Evolutionary conservation across 441 rosid genomes (phyloP).

Genomic region (Pelargonium australe): DNA sequence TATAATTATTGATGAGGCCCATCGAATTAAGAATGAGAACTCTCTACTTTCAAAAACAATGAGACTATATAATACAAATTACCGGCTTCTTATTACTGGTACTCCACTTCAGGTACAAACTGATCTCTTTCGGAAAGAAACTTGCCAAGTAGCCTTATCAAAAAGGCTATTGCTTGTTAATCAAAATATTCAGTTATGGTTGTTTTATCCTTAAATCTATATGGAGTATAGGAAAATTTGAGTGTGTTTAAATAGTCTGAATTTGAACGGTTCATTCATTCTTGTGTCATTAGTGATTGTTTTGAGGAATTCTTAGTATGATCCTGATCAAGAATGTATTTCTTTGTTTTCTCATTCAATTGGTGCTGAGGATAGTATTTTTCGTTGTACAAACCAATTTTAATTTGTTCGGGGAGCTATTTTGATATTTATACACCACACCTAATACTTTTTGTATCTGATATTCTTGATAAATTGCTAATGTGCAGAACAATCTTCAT

Average conservation of each 20-base stretch:
- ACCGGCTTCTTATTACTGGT: constrained; percentile 94
- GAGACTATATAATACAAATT: constrained; percentile 89
- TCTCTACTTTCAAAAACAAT: constrained; percentile 97
- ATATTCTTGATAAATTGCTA: constrained; percentile 15
- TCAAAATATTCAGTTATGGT: neutral
- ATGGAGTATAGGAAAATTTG: too few species aligned
- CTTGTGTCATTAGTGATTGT: too few species aligned
- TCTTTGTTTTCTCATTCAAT: too few species aligned
- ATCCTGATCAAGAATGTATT: too few species aligned
- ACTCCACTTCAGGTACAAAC: constrained; percentile 93
- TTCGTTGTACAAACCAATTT: too few species aligned
- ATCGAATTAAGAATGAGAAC: constrained; percentile 94
- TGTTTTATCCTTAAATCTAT: neutral
- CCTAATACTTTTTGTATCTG: neutral
- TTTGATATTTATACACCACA: neutral
- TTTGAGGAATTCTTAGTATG: too few species aligned
- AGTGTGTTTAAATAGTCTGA: too few species aligned
- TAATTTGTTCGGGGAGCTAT: neutral
- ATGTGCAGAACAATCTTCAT: constrained; percentile 90
- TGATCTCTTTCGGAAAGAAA: constrained; percentile 7
- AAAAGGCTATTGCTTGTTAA: neutral
- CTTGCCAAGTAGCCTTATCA: neutral
- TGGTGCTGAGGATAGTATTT: too few species aligned
- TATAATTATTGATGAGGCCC: constrained; percentile 97
- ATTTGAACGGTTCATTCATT: too few species aligned